Conservation (phyloP, 2,329 filamentous ascomycete genomes). For the Coniochaeta sp. region DNA sequence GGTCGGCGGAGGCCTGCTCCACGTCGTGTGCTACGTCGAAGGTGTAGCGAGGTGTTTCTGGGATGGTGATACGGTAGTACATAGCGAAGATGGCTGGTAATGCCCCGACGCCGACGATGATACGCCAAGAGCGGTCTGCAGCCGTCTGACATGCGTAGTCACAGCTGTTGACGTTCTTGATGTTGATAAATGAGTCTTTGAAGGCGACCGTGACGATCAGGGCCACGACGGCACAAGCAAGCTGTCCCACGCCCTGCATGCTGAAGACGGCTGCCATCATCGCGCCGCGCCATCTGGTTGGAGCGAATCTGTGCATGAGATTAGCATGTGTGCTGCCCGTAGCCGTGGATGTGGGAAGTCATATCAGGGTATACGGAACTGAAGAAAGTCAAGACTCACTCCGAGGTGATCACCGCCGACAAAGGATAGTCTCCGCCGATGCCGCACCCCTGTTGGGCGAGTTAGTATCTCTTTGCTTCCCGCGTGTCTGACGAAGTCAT, state of each 20-base stretch:
- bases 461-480: conserved; percentile 13
- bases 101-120: conserved; percentile 73
- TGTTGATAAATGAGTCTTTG: conserved; percentile 39
- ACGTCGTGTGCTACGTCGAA: conserved; percentile 66
- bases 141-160: conserved; percentile 57
- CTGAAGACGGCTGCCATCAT: conserved; percentile 85
- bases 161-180: conserved; percentile 41
- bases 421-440: conserved; percentile 81
- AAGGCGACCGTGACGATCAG: conserved; percentile 62
- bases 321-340: conserved; percentile 11
- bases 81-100: conserved; percentile 71
- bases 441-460: conserved; percentile 50
- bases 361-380: too few species aligned
- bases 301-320: conserved; percentile 53
- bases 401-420: conserved; percentile 72
- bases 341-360: too few species aligned
- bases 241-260: conserved; percentile 79
- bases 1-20: conserved; percentile 67
- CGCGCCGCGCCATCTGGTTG: conserved; percentile 71
- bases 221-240: conserved; percentile 62
- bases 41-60: conserved; percentile 70
- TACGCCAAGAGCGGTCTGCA: conserved; percentile 75
- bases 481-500: too few species aligned
- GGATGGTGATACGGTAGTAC: conserved; percentile 82
- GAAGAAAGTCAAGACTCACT: conserved; percentile 36